Evolutionary conservation across 2,329 filamentous ascomycete species (phyloP).

Genomic region (Chaetomiaceae sp.): DNA sequence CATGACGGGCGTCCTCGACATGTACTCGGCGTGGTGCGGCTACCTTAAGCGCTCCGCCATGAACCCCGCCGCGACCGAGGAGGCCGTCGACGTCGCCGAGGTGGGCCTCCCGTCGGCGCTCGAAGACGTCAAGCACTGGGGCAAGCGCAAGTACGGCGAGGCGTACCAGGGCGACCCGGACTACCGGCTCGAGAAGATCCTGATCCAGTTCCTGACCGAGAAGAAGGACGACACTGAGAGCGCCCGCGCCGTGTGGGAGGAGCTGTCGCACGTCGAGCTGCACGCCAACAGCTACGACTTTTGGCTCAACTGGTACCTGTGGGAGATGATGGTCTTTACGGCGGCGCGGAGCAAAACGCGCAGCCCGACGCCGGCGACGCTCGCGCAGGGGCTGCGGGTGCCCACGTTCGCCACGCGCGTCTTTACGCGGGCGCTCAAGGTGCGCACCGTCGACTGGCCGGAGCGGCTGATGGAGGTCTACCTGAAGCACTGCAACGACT

Average conservation of each 20-base stretch:
- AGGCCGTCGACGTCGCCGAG: slow-evolving; percentile 84
- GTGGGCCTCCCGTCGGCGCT: slow-evolving; percentile 82
- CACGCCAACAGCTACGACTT: slow-evolving; percentile 82
- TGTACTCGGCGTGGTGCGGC: slow-evolving; percentile 92
- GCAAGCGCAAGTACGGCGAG: slow-evolving; percentile 67
- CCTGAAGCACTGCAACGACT: slow-evolving; percentile 79
- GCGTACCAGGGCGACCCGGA: slow-evolving; percentile 81
- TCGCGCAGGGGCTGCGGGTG: slow-evolving; percentile 50
- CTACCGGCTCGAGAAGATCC: slow-evolving; percentile 84
- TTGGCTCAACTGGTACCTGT: slow-evolving; percentile 87
- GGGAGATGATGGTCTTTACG: slow-evolving; percentile 70
- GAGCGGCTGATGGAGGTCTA: slow-evolving; percentile 73
- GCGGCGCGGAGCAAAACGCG: slow-evolving; percentile 47
- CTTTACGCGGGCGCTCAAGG: slow-evolving; percentile 63
- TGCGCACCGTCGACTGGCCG: slow-evolving; percentile 66
- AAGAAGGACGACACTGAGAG: slow-evolving; percentile 72
- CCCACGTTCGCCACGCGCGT: slow-evolving; percentile 73
- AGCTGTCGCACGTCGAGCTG: slow-evolving; percentile 58
- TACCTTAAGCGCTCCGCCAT: slow-evolving; percentile 86
- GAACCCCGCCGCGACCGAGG: slow-evolving; percentile 66
- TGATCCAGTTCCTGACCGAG: slow-evolving; percentile 87
- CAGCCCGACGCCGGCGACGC: slow-evolving; percentile 47
- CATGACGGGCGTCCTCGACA: slow-evolving; percentile 82
- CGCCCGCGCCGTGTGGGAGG: slow-evolving; percentile 73
- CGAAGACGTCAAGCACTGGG: slow-evolving; percentile 78